phyloP scores from a whole-genome alignment of 306 rosid species.

The Ceratonia siliqua region DNA sequence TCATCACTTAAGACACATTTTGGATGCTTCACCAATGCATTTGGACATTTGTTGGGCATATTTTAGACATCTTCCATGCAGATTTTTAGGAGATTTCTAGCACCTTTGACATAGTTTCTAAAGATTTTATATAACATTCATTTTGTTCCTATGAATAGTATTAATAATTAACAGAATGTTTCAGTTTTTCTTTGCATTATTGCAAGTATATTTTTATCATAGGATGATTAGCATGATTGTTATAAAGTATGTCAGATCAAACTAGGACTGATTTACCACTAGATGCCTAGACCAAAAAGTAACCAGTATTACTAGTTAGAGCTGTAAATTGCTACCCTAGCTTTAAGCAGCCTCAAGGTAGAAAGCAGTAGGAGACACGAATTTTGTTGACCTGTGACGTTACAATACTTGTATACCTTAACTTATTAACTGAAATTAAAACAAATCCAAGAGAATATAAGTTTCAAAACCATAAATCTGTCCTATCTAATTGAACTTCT shows the following conservation, averaged over 20 bases:
- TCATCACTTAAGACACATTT: background rate
- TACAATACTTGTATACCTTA: background rate
- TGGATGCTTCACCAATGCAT: background rate
- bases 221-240: background rate
- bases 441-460: background rate
- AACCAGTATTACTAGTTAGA: background rate
- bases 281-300: background rate
- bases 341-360: background rate
- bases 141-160: background rate
- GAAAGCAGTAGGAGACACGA: background rate
- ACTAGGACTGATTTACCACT: background rate
- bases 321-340: background rate
- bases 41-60: background rate
- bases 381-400: background rate
- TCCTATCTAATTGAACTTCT: no score
- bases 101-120: background rate
- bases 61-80: background rate
- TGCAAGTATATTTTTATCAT: background rate
- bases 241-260: background rate
- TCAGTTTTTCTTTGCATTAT: background rate
- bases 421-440: background rate
- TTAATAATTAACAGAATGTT: background rate
- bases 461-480: no score
- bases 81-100: slow-evolving; percentile 11
- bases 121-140: background rate